Evolutionary conservation across 441 rosid species (phyloP), one percentile per base, ranked within the genome.

Genomic region (Pelargonium australe): DNA sequence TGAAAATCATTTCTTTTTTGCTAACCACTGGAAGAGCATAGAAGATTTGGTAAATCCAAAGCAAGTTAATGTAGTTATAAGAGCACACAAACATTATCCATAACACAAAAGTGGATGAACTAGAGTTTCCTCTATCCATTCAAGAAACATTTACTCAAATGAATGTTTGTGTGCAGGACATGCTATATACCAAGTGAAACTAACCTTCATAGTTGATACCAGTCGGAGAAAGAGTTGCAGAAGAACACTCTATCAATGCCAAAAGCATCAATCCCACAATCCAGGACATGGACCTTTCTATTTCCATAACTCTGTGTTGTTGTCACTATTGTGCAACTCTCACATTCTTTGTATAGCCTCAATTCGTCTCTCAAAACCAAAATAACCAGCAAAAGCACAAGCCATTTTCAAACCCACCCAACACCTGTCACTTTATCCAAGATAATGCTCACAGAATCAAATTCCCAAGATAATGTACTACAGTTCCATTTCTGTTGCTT

Each of bases 191-290:
- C 55, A 47, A 47, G 55, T 11, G 55, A 47, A 47, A 47, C 55
- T 11, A 1, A 89, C 99, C 99, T 89, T 94, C 99, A 81, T 76
- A 94, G 88, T 94, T 94, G 37, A 94, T 89, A 67, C 99, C 99
- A 85, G 88, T 86, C n/a, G 97, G 80, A 69, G 99, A 91, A 73
- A 94, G 85, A 82, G 88, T 71, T 43, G 89, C 95, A 71, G 74
- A 72, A 19, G 84, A 87, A 72, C 83, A 71, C 55, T 9, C 55
- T n/a, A 47, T 47, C 55, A 47, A 47, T 47, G 55, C 55, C n/a
- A 47, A 9, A 12, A 47, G 55, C 55, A 47, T 13, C 55, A 47
- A 47, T n/a, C 55, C 55, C 55, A 47, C 55, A 47, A 2, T 47
- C 55, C 55, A 47, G 55, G 55, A 12, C 55, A 47, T 47, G 55